phyloP scores from a whole-genome alignment of 163 green algal genomes.

The Scenedesmus sp. region DNA sequence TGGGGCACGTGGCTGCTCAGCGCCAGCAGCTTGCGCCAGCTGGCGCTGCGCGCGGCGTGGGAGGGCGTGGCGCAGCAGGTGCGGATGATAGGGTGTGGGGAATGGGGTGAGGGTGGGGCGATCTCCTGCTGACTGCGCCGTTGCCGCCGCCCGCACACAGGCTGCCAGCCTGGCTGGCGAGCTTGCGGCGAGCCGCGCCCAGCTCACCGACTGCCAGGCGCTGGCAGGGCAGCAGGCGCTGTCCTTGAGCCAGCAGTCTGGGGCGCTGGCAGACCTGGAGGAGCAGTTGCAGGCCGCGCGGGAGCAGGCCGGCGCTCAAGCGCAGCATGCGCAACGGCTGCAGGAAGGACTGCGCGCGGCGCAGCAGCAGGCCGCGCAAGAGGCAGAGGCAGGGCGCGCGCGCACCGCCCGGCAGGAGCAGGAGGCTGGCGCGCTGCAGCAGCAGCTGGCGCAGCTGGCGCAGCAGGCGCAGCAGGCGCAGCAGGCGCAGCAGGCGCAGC shows the following conservation, averaged over 20 bases:
- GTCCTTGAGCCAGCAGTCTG: too few species aligned
- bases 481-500: too few species aligned
- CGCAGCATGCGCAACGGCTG: conserved; percentile 16
- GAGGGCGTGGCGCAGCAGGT: conserved; percentile 18
- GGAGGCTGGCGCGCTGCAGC: conserved; percentile 7
- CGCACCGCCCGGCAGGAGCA: neutral
- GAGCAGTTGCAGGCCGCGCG: neutral
- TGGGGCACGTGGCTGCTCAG: conserved; percentile 36
- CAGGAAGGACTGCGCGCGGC: neutral
- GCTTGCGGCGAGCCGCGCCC: neutral
- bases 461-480: too few species aligned
- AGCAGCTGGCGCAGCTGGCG: too few species aligned
- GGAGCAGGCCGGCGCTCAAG: neutral
- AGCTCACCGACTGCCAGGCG: neutral
- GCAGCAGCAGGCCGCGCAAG: neutral
- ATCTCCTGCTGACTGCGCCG: too few species aligned
- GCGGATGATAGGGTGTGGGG: too few species aligned
- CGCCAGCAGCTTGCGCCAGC: conserved; percentile 5
- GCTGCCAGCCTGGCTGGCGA: neutral
- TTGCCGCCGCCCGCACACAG: neutral
- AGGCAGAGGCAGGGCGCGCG: too few species aligned
- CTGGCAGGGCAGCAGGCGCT: too few species aligned
- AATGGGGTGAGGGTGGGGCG: too few species aligned
- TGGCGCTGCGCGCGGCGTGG: conserved; percentile 11
- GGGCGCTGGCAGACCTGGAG: too few species aligned